phyloP scores from a whole-genome alignment of 257 asterid genomes.

The Thymus quinquecostatus region DNA sequence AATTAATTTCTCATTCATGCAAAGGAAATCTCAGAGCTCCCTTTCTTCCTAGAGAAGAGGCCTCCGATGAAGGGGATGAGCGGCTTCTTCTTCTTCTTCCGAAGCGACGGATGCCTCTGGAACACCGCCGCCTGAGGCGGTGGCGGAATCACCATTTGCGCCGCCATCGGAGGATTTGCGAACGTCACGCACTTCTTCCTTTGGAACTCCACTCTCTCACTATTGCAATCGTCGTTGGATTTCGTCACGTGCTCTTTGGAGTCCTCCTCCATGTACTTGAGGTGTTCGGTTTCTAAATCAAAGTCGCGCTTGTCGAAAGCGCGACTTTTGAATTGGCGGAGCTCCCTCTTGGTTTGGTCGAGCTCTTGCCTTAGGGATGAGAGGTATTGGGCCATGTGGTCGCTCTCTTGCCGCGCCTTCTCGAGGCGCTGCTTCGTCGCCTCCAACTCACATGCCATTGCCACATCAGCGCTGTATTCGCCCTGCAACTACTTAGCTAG shows the following conservation, averaged over 20 bases:
- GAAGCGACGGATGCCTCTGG: slow-evolving; percentile 67
- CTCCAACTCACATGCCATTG: slow-evolving; percentile 48
- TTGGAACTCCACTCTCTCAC: slow-evolving; percentile 40
- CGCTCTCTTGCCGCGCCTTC: slow-evolving; percentile 64
- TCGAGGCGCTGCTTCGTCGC: slow-evolving; percentile 71
- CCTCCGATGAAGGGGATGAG: slow-evolving; percentile 51
- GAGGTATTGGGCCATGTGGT: slow-evolving; percentile 60
- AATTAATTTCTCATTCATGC: slow-evolving; percentile 22
- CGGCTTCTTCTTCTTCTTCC: slow-evolving; percentile 63
- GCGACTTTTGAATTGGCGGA: slow-evolving; percentile 43
- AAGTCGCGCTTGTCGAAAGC: background rate
- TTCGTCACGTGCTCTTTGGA: slow-evolving; percentile 24
- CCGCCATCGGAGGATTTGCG: slow-evolving; percentile 50
- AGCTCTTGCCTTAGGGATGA: slow-evolving; percentile 71
- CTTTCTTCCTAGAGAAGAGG: slow-evolving; percentile 49
- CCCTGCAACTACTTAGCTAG: slow-evolving; percentile 48
- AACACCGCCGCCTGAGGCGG: slow-evolving; percentile 39
- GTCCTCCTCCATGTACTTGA: slow-evolving; percentile 49
- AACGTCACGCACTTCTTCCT: slow-evolving; percentile 73
- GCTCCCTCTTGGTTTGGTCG: slow-evolving; percentile 64
- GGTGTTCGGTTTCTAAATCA: slow-evolving; percentile 47
- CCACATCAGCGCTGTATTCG: slow-evolving; percentile 24
- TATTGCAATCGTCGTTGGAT: background rate
- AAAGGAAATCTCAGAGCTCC: slow-evolving; percentile 36
- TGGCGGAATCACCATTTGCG: slow-evolving; percentile 38